Evolutionary conservation across 306 rosid genomes (phyloP), one percentile per base, ranked within the genome.

Genomic region (Lathyrus aphaca): DNA sequence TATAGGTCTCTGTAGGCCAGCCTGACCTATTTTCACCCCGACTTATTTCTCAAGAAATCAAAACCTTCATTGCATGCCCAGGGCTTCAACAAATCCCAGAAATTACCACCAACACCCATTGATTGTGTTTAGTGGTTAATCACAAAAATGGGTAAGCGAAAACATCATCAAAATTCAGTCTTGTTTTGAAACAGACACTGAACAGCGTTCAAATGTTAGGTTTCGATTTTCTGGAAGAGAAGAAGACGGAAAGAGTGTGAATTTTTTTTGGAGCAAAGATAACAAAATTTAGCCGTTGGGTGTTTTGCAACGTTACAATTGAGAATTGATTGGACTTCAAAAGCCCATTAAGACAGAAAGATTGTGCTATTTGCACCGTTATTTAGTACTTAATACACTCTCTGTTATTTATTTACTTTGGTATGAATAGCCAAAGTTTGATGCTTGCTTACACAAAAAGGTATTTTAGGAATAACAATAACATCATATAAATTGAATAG

Each of bases 51-150:
- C 73, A 90, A 86, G 87, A 90, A 94, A 84, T 94, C 95, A 55
- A 86, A 86, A 56, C 91, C 96, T 82, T 88, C 91, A 66, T 63
- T 64, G 30, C 86, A 86, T 27, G 88, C 83, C 54, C 82, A 87
- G 46, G 97, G 98, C 68, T 88, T 90, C 29, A 90, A 79, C 80
- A 85, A 77, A 49, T 94, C 97, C 98, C 96, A 90, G 83, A 94
- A 88, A 74, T 88, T 76, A 39, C 92, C 97, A 55, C 90, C 91
- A 14, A 88, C 87, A 3, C 98, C 98, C 97, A 94, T 90, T 13
- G 53, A 13, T 63, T 32, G 18, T 40, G 12, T 19, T 53, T 73
- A 29, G 30, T 27, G 27, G 49, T 66, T 60, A 65, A 64, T 65
- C 71, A 12, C 54, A 29, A 56, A 39, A 64, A 25, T 44, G 81